Conservation (phyloP, 2,329 filamentous ascomycete genomes). For the Magnaporthiopsis incrustans region DNA sequence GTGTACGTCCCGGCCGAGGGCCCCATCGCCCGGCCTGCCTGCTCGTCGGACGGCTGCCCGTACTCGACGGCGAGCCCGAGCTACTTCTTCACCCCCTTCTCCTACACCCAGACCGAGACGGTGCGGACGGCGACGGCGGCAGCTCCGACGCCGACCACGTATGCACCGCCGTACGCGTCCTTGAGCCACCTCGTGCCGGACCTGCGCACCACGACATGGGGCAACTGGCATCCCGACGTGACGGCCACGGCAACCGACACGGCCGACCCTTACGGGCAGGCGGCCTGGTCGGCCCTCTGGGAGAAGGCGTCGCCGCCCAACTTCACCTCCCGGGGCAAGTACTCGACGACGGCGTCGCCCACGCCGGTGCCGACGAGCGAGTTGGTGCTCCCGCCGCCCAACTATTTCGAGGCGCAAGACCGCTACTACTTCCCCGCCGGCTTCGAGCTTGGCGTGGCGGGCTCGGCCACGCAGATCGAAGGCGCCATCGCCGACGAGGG, state of each 20-base stretch:
- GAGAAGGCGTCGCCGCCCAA: conserved; percentile 23
- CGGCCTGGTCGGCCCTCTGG: conserved; percentile 30
- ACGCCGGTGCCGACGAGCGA: conserved; percentile 47
- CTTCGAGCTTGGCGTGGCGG: conserved; percentile 40
- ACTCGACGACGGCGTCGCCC: conserved; percentile 40
- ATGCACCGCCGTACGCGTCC: conserved; percentile 25
- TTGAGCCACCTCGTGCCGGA: conserved; percentile 26
- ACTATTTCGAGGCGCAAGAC: conserved; percentile 39
- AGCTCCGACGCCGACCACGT: conserved; percentile 15
- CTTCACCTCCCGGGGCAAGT: conserved; percentile 20
- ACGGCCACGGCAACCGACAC: conserved; percentile 25
- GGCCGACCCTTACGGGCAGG: conserved; percentile 27
- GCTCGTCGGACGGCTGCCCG: too few species aligned
- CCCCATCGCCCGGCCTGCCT: too few species aligned
- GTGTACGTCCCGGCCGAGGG: too few species aligned
- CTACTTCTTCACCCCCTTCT: too few species aligned
- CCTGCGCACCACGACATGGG: conserved; percentile 30
- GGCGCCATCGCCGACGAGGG: conserved; percentile 36
- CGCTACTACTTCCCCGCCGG: conserved; percentile 41
- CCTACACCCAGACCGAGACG: too few species aligned
- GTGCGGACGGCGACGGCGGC: too few species aligned
- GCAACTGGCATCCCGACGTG: conserved; percentile 28
- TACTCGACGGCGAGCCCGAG: too few species aligned
- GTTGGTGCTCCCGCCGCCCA: conserved; percentile 44
- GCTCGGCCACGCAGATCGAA: conserved; percentile 37